Evolutionary conservation across 805 yeast species (phyloP).

Genomic region (Saturnispora serradocipensis): DNA sequence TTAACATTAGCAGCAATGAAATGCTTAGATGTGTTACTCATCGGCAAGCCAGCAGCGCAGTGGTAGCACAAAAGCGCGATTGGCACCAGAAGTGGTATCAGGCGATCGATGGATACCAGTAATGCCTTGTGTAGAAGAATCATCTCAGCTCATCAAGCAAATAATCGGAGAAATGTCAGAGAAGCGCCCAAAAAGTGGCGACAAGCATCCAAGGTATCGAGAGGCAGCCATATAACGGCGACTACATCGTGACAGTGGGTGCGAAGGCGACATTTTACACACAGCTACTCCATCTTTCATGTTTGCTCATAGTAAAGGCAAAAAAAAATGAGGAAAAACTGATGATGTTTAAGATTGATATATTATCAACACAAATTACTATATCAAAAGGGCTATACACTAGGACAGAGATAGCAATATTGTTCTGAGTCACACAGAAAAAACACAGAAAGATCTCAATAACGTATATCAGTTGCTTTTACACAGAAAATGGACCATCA

Average conservation of each 20-base stretch:
- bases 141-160: too few relatives aligned
- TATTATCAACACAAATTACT: not conserved
- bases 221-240: too few relatives aligned
- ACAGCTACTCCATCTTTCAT: not conserved
- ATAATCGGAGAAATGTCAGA: too few relatives aligned
- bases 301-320: not conserved
- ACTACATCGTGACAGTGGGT: too few relatives aligned
- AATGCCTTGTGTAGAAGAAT: too few relatives aligned
- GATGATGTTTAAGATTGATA: not conserved
- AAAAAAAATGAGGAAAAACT: not conserved
- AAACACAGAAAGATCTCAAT: not conserved
- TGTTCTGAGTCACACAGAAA: not conserved
- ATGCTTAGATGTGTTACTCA: not conserved
- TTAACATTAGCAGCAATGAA: conserved; percentile 8
- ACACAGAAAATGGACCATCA: conserved; percentile 1
- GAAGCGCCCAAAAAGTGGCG: too few relatives aligned
- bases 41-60: not conserved
- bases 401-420: not conserved
- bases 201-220: too few relatives aligned
- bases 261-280: too few relatives aligned
- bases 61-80: not conserved
- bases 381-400: not conserved
- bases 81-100: not conserved
- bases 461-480: not conserved
- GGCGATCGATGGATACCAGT: not conserved